Evolutionary conservation across 306 rosid species (phyloP).

Genomic region (Cicer pinnatifidum): DNA sequence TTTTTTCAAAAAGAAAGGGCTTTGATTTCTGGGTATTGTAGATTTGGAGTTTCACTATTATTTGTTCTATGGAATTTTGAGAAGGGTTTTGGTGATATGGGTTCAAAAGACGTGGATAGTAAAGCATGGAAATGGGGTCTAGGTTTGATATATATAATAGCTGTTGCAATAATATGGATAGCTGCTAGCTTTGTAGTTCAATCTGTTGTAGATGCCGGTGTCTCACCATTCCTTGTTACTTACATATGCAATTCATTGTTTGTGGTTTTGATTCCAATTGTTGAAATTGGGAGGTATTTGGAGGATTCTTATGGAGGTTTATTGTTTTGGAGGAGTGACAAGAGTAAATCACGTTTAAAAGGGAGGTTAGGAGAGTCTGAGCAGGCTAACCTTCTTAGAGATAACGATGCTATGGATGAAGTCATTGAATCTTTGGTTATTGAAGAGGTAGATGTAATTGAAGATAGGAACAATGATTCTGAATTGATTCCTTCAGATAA

Average conservation of each 20-base stretch:
- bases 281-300: constrained; percentile 75
- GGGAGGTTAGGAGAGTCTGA: constrained; percentile 62
- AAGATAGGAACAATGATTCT: constrained; percentile 34
- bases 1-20: constrained; percentile 23
- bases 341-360: constrained; percentile 39
- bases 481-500: constrained; percentile 36
- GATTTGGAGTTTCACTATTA: constrained; percentile 39
- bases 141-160: constrained; percentile 76
- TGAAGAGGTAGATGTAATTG: constrained; percentile 39
- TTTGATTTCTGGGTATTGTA: constrained; percentile 30
- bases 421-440: constrained; percentile 45
- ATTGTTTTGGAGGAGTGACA: constrained; percentile 61
- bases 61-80: constrained; percentile 27
- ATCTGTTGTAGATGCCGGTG: constrained; percentile 92
- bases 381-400: constrained; percentile 67
- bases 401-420: constrained; percentile 38
- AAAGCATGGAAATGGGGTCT: constrained; percentile 78
- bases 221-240: constrained; percentile 87
- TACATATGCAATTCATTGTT: constrained; percentile 93
- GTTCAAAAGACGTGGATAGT: constrained; percentile 52
- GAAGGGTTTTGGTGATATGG: constrained; percentile 35
- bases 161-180: constrained; percentile 94
- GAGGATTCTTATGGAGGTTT: constrained; percentile 67
- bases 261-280: constrained; percentile 82
- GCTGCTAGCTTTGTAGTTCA: constrained; percentile 99